phyloP scores from a whole-genome alignment of 805 yeast genomes.

The Metschnikowia picachoensis region DNA sequence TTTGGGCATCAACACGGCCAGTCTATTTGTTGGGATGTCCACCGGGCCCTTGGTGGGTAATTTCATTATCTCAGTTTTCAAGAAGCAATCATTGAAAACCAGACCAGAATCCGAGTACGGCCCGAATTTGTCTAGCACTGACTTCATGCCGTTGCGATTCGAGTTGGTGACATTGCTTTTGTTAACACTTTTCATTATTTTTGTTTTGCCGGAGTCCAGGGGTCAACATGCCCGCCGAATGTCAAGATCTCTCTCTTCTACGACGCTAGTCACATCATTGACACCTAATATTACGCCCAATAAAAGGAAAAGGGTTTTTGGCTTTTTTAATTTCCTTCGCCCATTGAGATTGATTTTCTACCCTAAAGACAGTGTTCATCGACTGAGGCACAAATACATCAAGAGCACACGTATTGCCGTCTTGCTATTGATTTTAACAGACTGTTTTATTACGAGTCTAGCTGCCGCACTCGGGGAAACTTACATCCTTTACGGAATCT shows the following conservation, averaged over 20 bases:
- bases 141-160: constrained; percentile 31
- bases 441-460: constrained; percentile 35
- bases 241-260: constrained; percentile 41
- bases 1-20: constrained; percentile 58
- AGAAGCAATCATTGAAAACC: neutral
- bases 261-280: constrained; percentile 14
- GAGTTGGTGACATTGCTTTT: constrained; percentile 32
- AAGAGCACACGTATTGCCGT: constrained; percentile 34
- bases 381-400: constrained; percentile 18
- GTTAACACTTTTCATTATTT: constrained; percentile 23
- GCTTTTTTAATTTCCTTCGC: constrained; percentile 25
- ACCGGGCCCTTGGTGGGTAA: constrained; percentile 59
- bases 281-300: neutral
- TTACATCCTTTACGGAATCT: constrained; percentile 50
- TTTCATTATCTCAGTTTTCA: constrained; percentile 10
- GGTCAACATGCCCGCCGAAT: constrained; percentile 49
- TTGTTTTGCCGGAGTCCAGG: constrained; percentile 61
- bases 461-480: constrained; percentile 41
- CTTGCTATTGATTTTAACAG: constrained; percentile 45
- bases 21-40: constrained; percentile 57
- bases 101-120: constrained; percentile 6
- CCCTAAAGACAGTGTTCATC: constrained; percentile 34
- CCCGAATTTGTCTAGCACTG: constrained; percentile 20
- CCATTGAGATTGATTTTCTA: constrained; percentile 57
- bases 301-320: neutral